A percentile compares a stretch with the other conserved stretches of the same genome.
Conservation (phyloP, 2,329 filamentous ascomycete species). For the Ilyonectria mors-panacis region DNA sequence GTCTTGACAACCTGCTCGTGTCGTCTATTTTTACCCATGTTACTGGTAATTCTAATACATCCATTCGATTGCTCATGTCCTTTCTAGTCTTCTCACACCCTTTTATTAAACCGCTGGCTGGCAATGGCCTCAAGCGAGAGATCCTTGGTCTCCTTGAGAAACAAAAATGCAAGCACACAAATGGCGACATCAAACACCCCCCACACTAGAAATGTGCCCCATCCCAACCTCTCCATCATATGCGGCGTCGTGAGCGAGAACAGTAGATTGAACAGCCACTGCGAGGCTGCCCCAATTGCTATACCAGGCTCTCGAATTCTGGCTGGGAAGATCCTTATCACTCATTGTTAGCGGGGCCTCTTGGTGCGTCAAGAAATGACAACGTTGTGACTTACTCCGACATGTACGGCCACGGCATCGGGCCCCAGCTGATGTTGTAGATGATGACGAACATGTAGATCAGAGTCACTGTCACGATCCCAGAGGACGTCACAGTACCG, state of each 20-base stretch:
- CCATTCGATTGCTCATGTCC: too few relatives aligned
- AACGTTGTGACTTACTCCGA: constrained; percentile 53
- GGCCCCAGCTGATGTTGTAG: constrained; percentile 76
- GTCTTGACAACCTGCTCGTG: background rate
- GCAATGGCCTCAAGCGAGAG: constrained; percentile 67
- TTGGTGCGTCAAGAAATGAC: too few relatives aligned
- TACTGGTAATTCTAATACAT: background rate
- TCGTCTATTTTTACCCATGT: background rate
- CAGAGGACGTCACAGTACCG: constrained; percentile 54
- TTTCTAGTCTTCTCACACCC: background rate
- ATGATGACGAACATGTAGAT: constrained; percentile 76
- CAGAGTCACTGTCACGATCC: constrained; percentile 65
- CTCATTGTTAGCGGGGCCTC: background rate
- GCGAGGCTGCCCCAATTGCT: constrained; percentile 72
- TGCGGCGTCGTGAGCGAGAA: constrained; percentile 64
- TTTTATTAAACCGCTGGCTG: constrained; percentile 15
- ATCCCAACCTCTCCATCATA: constrained; percentile 63
- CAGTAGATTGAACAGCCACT: constrained; percentile 79
- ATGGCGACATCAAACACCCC: constrained; percentile 72
- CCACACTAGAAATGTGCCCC: constrained; percentile 74
- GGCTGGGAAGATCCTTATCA: constrained; percentile 71
- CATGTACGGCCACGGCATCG: constrained; percentile 76
- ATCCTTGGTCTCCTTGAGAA: constrained; percentile 78
- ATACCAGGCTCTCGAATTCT: constrained; percentile 74
- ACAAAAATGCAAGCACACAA: constrained; percentile 71